Evolutionary conservation across 2,329 filamentous ascomycete species (phyloP), one percentile per base, ranked within the genome.

Genomic region (Botrytis porri): DNA sequence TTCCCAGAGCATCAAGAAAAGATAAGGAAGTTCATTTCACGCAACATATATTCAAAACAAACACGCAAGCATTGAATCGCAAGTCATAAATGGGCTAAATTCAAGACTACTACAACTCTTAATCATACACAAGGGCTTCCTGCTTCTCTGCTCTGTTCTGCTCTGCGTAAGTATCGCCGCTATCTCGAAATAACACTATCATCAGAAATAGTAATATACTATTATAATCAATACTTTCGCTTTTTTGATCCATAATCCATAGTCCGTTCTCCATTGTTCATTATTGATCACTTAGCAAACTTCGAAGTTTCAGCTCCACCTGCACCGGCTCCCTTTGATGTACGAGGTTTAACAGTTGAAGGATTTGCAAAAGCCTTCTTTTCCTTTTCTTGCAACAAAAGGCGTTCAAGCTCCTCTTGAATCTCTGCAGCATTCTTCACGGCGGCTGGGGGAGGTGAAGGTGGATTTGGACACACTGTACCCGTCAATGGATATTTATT

Each of bases 401-500:
- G 35, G 25, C 51, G 51, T 48, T 74, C 73, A 63, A 74, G 54
- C 37, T 66, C 37, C 35, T 73, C 65, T 60, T 74, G 73, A 39
- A 74, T 70, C 59, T 64, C 63, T 16, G 73, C 60, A 25, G 70
- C 71, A 48, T 39, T 69, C 51, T 69, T 54, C 25, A 45, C 41
- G 18, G 43, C n/a, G 29, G 12, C 41, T 25, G 59, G 54, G 7
- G 41, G 29, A 29, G 70, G 64, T 29, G 37, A 41, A 43, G 64
- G 72, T 45, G 62, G 73, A 35, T 51, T 61, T 37, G 69, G 32
- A n/a, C 74, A 74, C 18, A 62, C 41, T 39, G 73, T 76, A 64
- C 80, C 80, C 41, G 80, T 81, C 69, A 78, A 70, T 48, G 80
- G 80, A 74, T 80, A 81, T 45, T 78, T 80, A 41, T 74, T 75